Base-by-base conservation (phyloP, 2,329 filamentous ascomycete genomes). In the Penicillium paneum region DNA sequence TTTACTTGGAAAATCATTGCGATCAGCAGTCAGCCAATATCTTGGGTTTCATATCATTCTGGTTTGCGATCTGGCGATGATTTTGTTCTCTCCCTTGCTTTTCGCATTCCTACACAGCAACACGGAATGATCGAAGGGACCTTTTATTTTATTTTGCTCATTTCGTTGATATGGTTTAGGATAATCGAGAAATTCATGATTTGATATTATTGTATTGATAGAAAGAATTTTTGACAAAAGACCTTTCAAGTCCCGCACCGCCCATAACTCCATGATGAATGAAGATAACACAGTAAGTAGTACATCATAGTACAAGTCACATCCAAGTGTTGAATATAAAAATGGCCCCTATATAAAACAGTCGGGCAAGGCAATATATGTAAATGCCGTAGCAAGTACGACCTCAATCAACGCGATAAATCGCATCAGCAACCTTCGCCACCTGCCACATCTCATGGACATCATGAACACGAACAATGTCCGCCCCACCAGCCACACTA, bases 401-500 rank as follows among this genome's bases (percentile, higher is more conserved):
- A 43, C 24, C 43, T 57, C 31, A 58, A 28, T 64, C 52, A 40
- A 62, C 64, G 63, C 90, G 81, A 83, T 90, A 96, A 51, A 97
- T 91, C n/a, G 91, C 92, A 81, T 97, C 93, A 8, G 90, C 85
- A 86, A 97, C 93, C 69, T 83, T 88, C 1, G 85, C 85, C 31
- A 96, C 91, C 73, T 91, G 82, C 38, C 76, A 79, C 93, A 97
- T 97, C 77, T 94, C 89, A 52, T 79, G 75, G 13, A 92, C 89
- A 76, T 97, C 93, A 75, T 99, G 94, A 39, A 99, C 91, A 48
- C 94, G 81, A 42, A 97, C 87, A 55, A 99, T 85, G 77, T 97
- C 92, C 24, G 92, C 92, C 3, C 94, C 94, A 7, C 90, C 90
- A 57, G 88, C 84, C 29, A 99, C 82, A 42, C 91, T 90, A 7